Base-by-base conservation (phyloP, 805 yeast genomes). In the Ogataea sp. region DNA sequence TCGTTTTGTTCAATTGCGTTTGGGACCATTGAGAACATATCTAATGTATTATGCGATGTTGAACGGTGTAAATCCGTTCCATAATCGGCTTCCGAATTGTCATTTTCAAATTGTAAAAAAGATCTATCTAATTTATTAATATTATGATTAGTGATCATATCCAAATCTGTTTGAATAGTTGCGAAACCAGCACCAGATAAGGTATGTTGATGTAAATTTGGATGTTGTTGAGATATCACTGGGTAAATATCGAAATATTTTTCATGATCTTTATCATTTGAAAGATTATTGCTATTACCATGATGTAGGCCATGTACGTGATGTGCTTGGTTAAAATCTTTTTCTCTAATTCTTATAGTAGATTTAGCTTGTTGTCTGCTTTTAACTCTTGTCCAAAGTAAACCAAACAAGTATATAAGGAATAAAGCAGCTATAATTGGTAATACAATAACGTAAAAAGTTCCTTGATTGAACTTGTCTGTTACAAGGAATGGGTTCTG, bases 351-450 rank as follows among this genome's bases (percentile, higher is more conserved):
- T n/a, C n/a, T n/a, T n/a, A n/a, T n/a, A n/a, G n/a, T n/a, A n/a
- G n/a, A n/a, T n/a, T n/a, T 21, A 8, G 36, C 27, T 16, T 14
- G 13, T 8, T 25, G 14, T 10, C 29, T 24, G 3, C 20, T 25
- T 16, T 16, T 21, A 10, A 20, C 6, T 14, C 29, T 15, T 4
- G 15, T 14, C 28, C 28, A 33, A 9, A 23, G 17, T n/a, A 47
- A 48, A 6, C 52, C 50, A 1, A 47, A 8, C 9, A 56, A 34
- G 32, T 55, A 57, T 4, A 51, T 32, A 2, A 56, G 25, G 14
- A 57, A 36, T 8, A 51, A 31, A 2, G 44, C 53, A 1, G 43
- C 51, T n/a, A 57, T 40, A 1, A 54, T 49, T 1, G 62, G 62
- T 2, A 53, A 42, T 11, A 53, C 40, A 6, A 56, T 55, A 14